Base-by-base conservation (phyloP, 495 filamentous ascomycete species). In the Penicillium paradoxum region DNA sequence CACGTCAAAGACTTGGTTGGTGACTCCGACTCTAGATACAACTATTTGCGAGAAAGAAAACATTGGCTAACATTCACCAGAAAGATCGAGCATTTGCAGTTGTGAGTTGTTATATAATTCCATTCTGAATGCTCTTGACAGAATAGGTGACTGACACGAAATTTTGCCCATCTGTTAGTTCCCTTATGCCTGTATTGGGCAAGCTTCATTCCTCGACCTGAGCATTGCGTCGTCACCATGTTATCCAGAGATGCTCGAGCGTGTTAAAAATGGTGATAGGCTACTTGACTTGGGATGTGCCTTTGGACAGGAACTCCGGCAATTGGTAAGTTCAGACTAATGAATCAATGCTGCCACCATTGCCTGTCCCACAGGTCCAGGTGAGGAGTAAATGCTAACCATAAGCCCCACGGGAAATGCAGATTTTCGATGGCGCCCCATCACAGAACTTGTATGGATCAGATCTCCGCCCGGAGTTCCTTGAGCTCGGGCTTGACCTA, bases 271-370 rank as follows among this genome's bases (percentile, higher is more conserved):
- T 13, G 65, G 62, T 30, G 33, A 55, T 6, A 57, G 47, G 13
- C 22, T 82, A 22, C 67, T 82, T n/a, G 78, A 80, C 34, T 57
- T 75, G 0, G 77, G 76, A 0, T 79, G 75, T 50, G 79, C 74
- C 41, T 69, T 80, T 36, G 78, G 76, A 15, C 75, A 79, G 48
- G 79, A 77, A 42, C 29, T 82, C 15, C 78, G 79, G 1, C 48
- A 33, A 14, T 27, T 51, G 47, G 54, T 54, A 4, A 47, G 70
- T 72, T 8, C 8, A 33, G 3, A 8, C 8, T 21, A 4, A 18
- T 13, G 36, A 38, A 38, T 38, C 0, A 4, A 38, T 4, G 0
- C 36, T 11, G 6, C 6, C 7, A 19, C 15, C 1, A 38, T 21
- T 17, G 0, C 6, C 13, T 18, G 4, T 18, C n/a, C 4, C 24